phyloP scores from a whole-genome alignment of 148 eudicot species.

The Diospyros lotus region DNA sequence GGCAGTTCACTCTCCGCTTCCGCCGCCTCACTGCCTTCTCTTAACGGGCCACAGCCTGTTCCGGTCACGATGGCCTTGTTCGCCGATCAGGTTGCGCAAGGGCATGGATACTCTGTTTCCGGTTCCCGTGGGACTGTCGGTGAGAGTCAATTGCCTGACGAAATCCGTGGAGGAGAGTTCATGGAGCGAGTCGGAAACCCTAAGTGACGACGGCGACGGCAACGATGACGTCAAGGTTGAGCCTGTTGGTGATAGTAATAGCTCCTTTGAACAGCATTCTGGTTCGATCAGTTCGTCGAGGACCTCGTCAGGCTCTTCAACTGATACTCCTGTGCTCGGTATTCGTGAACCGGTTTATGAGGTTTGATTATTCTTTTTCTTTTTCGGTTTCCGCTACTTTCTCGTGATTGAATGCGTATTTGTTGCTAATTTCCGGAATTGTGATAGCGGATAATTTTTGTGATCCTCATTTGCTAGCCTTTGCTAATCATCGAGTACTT shows the following conservation, averaged over 20 bases:
- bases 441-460: background rate
- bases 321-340: constrained; percentile 56
- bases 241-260: background rate
- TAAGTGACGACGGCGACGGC: constrained; percentile 14
- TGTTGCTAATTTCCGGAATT: background rate
- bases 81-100: constrained; percentile 9
- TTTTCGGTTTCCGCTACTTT: background rate
- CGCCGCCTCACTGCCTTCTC: constrained; percentile 13
- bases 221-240: constrained; percentile 17
- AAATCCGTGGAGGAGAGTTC: constrained; percentile 44
- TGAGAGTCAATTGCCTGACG: constrained; percentile 26
- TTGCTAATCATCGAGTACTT: background rate
- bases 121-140: constrained; percentile 16
- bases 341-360: constrained; percentile 92
- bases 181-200: constrained; percentile 31
- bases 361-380: constrained; percentile 31
- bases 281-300: constrained; percentile 19
- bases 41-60: constrained; percentile 15
- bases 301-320: constrained; percentile 18
- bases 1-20: constrained; percentile 11
- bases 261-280: background rate
- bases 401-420: background rate
- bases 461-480: background rate
- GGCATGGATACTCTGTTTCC: constrained; percentile 18
- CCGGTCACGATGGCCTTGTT: constrained; percentile 21